These are phyloP conservation scores for Gastrodia elata DNA, from an alignment of 106 monocot genomes.

Conservation along the genomic window DNA sequence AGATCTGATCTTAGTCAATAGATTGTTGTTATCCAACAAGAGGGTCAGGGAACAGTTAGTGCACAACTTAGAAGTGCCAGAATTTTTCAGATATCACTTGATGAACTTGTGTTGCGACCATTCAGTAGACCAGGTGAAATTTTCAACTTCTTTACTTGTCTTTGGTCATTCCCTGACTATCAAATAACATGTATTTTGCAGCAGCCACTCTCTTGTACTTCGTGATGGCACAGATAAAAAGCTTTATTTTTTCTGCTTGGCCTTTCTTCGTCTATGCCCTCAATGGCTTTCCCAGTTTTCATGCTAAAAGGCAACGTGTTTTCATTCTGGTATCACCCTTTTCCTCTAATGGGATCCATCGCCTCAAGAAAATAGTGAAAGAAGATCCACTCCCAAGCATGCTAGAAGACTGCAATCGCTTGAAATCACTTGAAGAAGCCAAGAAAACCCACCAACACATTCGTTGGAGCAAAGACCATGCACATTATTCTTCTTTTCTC, in stretches of 20 bases:
- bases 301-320: neutral
- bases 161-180: neutral
- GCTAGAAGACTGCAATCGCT: slow-evolving; percentile 26
- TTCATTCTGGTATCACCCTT: neutral
- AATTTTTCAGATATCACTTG: neutral
- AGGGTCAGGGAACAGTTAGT: neutral
- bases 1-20: too few relatives aligned
- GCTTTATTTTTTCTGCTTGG: neutral
- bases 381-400: slow-evolving; percentile 5
- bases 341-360: neutral
- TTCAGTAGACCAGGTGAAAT: neutral
- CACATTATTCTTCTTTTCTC: slow-evolving; percentile 16
- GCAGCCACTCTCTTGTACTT: neutral
- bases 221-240: slow-evolving; percentile 1
- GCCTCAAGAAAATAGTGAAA: neutral
- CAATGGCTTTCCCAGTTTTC: neutral
- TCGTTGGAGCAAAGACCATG: slow-evolving; percentile 10
- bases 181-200: neutral
- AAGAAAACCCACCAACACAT: slow-evolving; percentile 30
- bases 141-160: neutral
- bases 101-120: neutral
- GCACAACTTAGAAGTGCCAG: neutral
- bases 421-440: slow-evolving; percentile 18
- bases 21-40: too few relatives aligned
- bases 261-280: neutral